These are phyloP conservation scores for Fusarium musae DNA, from an alignment of 2,329 filamentous ascomycete genomes.

Conservation along the genomic window DNA sequence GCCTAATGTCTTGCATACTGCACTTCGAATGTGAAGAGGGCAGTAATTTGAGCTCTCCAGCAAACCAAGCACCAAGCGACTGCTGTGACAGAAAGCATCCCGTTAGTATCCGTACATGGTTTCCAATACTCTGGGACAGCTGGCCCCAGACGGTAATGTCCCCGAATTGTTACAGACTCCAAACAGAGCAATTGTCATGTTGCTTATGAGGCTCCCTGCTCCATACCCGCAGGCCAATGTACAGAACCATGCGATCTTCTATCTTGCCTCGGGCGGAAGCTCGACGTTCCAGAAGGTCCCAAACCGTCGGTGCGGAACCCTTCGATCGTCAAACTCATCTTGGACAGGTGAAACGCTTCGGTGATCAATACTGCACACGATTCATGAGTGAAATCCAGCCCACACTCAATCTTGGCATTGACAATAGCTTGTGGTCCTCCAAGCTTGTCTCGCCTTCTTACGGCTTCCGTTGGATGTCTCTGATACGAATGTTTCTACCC, in stretches of 20 bases:
- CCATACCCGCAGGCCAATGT: neutral
- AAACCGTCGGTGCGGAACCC: constrained; percentile 19
- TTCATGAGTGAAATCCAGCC: constrained; percentile 19
- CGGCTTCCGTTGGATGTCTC: constrained; percentile 25
- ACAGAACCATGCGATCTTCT: constrained; percentile 27
- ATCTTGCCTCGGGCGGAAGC: constrained; percentile 31
- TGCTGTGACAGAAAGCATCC: constrained; percentile 14
- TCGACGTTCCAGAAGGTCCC: constrained; percentile 44
- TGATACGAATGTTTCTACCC: constrained; percentile 25
- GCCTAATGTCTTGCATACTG: constrained; percentile 10
- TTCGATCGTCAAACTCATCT: constrained; percentile 28
- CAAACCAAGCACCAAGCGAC: constrained; percentile 19
- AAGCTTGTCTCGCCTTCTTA: constrained; percentile 21
- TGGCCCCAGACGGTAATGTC: constrained; percentile 36
- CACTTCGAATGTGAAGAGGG: constrained; percentile 9
- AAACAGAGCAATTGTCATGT: constrained; percentile 31
- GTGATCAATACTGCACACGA: constrained; percentile 17
- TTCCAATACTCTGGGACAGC: constrained; percentile 38
- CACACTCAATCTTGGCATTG: constrained; percentile 16
- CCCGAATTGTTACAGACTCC: constrained; percentile 30
- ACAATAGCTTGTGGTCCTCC: constrained; percentile 13
- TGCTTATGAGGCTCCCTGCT: constrained; percentile 10
- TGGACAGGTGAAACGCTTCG: constrained; percentile 41
- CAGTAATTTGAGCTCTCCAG: constrained; percentile 37
- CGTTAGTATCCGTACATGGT: constrained; percentile 18